phyloP scores from a whole-genome alignment of 2,329 filamentous ascomycete genomes.

The Graphiopsis chlorocephala region DNA sequence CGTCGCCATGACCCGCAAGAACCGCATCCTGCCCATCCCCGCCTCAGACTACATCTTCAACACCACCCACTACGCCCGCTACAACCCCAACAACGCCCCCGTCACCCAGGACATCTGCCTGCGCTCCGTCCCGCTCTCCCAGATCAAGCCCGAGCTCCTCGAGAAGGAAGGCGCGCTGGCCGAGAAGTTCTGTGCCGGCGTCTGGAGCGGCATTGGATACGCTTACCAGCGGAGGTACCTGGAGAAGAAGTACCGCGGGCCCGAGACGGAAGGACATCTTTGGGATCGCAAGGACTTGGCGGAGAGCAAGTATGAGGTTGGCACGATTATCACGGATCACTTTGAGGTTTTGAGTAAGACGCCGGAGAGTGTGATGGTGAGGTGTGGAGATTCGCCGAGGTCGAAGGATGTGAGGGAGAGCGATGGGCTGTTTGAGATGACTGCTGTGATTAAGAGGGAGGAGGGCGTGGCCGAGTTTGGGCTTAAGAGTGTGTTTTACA shows the following conservation, averaged over 20 bases:
- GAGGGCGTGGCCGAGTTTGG: constrained; percentile 61
- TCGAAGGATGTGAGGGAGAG: constrained; percentile 55
- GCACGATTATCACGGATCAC: constrained; percentile 66
- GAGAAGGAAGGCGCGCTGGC: constrained; percentile 60
- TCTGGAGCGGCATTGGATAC: constrained; percentile 60
- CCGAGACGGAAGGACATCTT: constrained; percentile 58
- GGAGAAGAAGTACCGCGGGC: constrained; percentile 56
- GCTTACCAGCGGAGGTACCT: constrained; percentile 58
- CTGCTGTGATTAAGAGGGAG: constrained; percentile 58
- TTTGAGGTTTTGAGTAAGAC: constrained; percentile 69
- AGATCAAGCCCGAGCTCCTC: constrained; percentile 64
- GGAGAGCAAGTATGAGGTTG: constrained; percentile 58
- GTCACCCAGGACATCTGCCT: constrained; percentile 64
- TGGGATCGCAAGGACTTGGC: constrained; percentile 59
- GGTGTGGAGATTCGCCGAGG: constrained; percentile 64
- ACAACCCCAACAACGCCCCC: constrained; percentile 63
- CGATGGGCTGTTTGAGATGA: constrained; percentile 67
- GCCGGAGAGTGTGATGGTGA: constrained; percentile 57
- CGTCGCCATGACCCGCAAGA: constrained; percentile 54
- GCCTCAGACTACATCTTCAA: constrained; percentile 61
- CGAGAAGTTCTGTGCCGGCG: constrained; percentile 64
- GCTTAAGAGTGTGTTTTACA: constrained; percentile 64
- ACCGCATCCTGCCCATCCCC: constrained; percentile 58
- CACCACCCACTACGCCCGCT: constrained; percentile 54
- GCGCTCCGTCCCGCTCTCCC: constrained; percentile 59